phyloP scores from a whole-genome alignment of 192 early-diverging fungal genomes.

The Dimargaris cristalligena region DNA sequence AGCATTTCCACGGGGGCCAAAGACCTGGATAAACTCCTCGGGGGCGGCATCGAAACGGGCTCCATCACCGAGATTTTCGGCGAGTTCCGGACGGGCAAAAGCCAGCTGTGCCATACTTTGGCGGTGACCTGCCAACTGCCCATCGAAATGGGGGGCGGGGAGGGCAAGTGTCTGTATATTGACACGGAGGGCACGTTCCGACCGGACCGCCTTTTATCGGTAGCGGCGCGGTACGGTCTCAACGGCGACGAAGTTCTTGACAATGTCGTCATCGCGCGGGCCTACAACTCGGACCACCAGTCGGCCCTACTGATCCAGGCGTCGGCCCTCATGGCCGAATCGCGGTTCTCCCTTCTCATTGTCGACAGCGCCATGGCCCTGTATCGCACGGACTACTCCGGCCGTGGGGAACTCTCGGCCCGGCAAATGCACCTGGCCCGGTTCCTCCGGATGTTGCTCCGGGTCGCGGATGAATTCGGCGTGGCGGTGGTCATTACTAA shows the following conservation, averaged over 20 bases:
- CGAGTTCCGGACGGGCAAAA: slow-evolving; percentile 96
- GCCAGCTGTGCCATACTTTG: slow-evolving; percentile 87
- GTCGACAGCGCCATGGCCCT: slow-evolving; percentile 87
- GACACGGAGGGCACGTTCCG: slow-evolving; percentile 97
- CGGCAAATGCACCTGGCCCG: slow-evolving; percentile 87
- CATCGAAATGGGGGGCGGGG: slow-evolving; percentile 71
- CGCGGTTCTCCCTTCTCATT: slow-evolving; percentile 65
- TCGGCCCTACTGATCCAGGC: slow-evolving; percentile 67
- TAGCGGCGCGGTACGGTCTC: slow-evolving; percentile 70
- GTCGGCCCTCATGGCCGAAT: slow-evolving; percentile 78
- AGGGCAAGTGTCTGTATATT: slow-evolving; percentile 90
- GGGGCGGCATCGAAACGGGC: slow-evolving; percentile 93
- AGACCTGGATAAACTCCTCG: slow-evolving; percentile 80
- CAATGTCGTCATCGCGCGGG: slow-evolving; percentile 87
- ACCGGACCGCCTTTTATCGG: slow-evolving; percentile 67
- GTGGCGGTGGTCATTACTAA: slow-evolving; percentile 96
- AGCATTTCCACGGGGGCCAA: slow-evolving; percentile 79
- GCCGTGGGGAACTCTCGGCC: slow-evolving; percentile 86
- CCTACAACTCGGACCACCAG: slow-evolving; percentile 94
- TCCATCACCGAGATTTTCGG: slow-evolving; percentile 96
- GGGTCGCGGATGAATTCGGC: slow-evolving; percentile 94
- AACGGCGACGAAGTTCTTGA: slow-evolving; percentile 76
- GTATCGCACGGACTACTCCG: slow-evolving; percentile 93
- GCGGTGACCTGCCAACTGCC: slow-evolving; percentile 95
- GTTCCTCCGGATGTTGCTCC: slow-evolving; percentile 67